phyloP scores from a whole-genome alignment of 306 rosid genomes.

The Prunus armeniaca region DNA sequence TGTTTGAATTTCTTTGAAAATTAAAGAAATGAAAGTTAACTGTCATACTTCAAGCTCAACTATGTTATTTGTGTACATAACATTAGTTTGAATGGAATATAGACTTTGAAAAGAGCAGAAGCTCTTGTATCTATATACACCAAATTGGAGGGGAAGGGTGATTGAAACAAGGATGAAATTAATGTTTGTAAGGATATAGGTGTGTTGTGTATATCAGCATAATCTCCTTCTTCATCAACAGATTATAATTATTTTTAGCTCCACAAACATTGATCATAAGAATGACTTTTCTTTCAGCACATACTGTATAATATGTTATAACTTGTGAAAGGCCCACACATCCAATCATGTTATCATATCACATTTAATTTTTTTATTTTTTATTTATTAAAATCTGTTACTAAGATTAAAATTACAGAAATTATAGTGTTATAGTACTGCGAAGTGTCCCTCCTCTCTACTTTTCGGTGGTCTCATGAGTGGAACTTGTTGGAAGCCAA shows the following conservation, averaged over 20 bases:
- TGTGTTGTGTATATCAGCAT: background rate
- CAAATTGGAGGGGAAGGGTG: background rate
- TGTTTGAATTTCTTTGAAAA: background rate
- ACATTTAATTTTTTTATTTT: background rate
- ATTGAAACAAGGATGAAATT: background rate
- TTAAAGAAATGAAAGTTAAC: background rate
- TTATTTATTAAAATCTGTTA: too few relatives aligned
- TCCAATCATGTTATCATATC: slow-evolving; percentile 15
- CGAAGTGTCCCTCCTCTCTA: background rate
- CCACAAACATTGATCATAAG: background rate
- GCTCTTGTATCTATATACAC: background rate
- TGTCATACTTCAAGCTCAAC: background rate
- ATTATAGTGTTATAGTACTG: background rate
- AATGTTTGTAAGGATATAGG: background rate
- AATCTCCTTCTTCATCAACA: background rate
- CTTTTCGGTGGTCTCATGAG: background rate
- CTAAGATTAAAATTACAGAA: background rate
- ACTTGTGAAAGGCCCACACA: slow-evolving; percentile 12
- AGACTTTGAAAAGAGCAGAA: too few relatives aligned
- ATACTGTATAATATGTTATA: background rate
- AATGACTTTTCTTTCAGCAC: background rate
- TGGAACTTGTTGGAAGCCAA: slow-evolving; percentile 11
- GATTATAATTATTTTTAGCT: background rate
- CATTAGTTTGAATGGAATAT: background rate
- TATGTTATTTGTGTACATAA: background rate